These are phyloP conservation scores for Beauveria sp. DNA, from an alignment of 2,329 filamentous ascomycete genomes.

Conservation along the genomic window DNA sequence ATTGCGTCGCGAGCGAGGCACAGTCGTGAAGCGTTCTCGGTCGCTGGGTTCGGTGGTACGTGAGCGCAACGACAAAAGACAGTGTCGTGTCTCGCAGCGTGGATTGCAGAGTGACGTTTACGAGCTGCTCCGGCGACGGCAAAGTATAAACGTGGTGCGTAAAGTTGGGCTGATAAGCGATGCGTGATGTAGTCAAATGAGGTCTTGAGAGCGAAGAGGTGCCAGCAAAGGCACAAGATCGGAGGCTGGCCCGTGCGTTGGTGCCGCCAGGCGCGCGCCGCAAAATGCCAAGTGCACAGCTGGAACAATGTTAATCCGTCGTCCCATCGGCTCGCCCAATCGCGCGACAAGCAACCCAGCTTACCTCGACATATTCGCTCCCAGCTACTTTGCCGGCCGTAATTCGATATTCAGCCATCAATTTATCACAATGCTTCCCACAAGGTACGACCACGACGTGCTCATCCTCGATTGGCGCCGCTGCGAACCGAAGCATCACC, in stretches of 20 bases:
- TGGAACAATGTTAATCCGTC: constrained; percentile 8
- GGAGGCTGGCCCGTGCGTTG: not conserved
- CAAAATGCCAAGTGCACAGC: not conserved
- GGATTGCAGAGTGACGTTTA: not conserved
- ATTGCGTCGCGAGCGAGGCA: not conserved
- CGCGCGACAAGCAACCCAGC: constrained; percentile 9
- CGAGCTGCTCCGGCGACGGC: not conserved
- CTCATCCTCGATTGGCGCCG: not conserved
- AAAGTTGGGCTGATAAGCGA: not conserved
- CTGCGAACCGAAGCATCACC: not conserved
- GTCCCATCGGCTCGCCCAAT: not conserved
- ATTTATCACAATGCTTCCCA: constrained; percentile 30
- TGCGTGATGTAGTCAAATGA: not conserved
- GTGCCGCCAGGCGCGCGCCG: not conserved
- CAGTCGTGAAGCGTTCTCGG: not conserved
- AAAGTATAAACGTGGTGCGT: not conserved
- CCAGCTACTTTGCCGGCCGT: not conserved
- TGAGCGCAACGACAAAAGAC: not conserved
- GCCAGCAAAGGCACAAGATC: constrained; percentile 5
- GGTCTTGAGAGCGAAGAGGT: not conserved
- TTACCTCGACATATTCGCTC: not conserved
- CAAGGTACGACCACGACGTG: constrained; percentile 24
- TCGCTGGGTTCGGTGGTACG: not conserved
- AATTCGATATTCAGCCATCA: not conserved
- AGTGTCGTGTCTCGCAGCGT: not conserved